phyloP scores from a whole-genome alignment of 2,329 filamentous ascomycete genomes.

The Calonectria leucothoes region DNA sequence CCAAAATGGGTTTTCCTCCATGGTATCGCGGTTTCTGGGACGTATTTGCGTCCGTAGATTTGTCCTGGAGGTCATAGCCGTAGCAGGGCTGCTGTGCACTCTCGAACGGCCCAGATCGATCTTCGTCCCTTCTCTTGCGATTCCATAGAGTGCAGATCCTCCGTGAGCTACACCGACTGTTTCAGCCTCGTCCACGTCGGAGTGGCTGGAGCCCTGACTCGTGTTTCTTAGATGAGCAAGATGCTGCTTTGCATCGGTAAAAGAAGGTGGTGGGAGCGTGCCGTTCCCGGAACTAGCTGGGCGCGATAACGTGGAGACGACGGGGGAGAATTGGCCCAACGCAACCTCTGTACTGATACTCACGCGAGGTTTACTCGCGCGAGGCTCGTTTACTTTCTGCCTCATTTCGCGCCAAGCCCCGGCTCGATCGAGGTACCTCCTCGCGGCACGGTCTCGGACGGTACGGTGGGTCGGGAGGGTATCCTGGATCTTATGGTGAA shows the following conservation, averaged over 20 bases:
- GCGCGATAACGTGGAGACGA: conserved; percentile 6
- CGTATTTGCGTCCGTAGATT: not conserved
- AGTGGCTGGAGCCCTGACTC: not conserved
- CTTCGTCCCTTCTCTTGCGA: not conserved
- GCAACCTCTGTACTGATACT: conserved; percentile 29
- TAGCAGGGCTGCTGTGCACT: not conserved
- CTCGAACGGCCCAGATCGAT: not conserved
- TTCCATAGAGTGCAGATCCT: not conserved
- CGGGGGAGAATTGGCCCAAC: conserved; percentile 26
- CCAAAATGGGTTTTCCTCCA: conserved; percentile 32
- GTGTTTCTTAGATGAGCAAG: conserved; percentile 4
- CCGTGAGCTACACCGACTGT: not conserved
- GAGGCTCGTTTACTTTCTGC: conserved; percentile 24
- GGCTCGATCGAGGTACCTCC: conserved; percentile 24
- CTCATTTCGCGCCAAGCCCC: conserved; percentile 30
- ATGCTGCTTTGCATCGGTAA: conserved; percentile 16
- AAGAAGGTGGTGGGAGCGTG: not conserved
- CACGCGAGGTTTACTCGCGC: conserved; percentile 31
- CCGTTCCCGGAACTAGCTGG: not conserved
- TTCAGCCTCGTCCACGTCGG: not conserved
- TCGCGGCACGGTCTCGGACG: not conserved
- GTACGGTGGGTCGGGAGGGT: conserved; percentile 8
- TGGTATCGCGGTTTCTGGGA: conserved; percentile 11
- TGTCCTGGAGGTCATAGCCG: not conserved
- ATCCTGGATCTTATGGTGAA: not conserved